Evolutionary conservation across 2,329 filamentous ascomycete genomes (phyloP), one percentile per base, ranked within the genome.

Genomic region (Ceratocystis huliohia): DNA sequence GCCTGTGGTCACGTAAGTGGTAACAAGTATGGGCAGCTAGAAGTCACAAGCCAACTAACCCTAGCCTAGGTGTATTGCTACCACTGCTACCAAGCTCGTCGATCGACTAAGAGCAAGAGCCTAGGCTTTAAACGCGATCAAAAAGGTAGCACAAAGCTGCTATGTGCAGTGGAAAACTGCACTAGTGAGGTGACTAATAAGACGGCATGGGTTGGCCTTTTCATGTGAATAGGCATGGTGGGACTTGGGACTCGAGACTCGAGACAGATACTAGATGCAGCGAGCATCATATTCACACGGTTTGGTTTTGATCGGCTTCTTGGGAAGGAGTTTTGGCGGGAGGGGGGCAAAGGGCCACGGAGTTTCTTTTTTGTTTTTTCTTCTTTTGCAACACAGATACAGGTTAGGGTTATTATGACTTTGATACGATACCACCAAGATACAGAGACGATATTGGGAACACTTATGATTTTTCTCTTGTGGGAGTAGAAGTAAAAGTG

Each of bases 1-100:
- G 82, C 82, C 64, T 99, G 94, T 74, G 94, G 94, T 70, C 94
- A 99, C 78, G 94, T 97, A 82, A 73, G 80, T 74, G 33, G n/a
- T n/a, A 46, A 4, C 22, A 7, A 61, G 69, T 69, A 45, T 44
- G 46, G 46, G n/a, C 46, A 50, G n/a, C 46, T 22, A 7, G 6
- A 22, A 7, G 10, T 50, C 7, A 17, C 46, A 22, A 8, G 7
- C 22, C 37, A 8, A 30, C 61, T 63, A 20, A 20, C n/a, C 41
- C 44, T 8, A 37, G 20, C 8, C 10, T 53, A 87, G 84, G 84
- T 87, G 15, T 87, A 84, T 72, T 87, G 84, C 74, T 80, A 80
- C 67, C 76, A 77, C 7, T 87, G 84, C 74, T 87, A 79, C 70
- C 83, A 86, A 65, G 78, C 81, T 69, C 81, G 84, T 61, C 78